Conservation (phyloP, 1,139 yeast species). For the Ogataea hybrid region DNA sequence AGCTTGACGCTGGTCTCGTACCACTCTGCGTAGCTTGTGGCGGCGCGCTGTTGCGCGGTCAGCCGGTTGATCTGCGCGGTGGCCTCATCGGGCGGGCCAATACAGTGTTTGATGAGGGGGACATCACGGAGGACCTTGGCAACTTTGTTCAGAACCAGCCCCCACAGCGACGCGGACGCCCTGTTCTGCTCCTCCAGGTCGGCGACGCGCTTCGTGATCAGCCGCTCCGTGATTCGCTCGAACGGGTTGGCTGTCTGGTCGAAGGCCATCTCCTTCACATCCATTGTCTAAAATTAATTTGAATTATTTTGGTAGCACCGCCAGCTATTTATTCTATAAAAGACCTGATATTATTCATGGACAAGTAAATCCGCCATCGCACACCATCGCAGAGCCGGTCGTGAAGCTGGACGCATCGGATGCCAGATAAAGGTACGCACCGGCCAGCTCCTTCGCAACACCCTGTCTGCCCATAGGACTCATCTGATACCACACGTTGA, state of each 20-base stretch:
- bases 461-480: too few relatives aligned
- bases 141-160: constrained; percentile 5
- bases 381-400: too few relatives aligned
- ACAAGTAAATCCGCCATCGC: too few relatives aligned
- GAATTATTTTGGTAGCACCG: too few relatives aligned
- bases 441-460: too few relatives aligned
- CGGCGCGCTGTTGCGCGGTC: constrained; percentile 51
- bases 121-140: constrained; percentile 21
- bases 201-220: constrained; percentile 15
- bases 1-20: constrained; percentile 55
- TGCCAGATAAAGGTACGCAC: too few relatives aligned
- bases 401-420: too few relatives aligned
- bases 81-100: constrained; percentile 28
- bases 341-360: too few relatives aligned
- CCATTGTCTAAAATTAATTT: constrained; percentile 8
- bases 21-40: constrained; percentile 74
- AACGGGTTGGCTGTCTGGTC: constrained; percentile 26
- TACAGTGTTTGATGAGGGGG: constrained; percentile 24
- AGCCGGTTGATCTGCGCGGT: constrained; percentile 32
- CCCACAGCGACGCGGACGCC: constrained; percentile 1
- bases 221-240: constrained; percentile 24
- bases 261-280: constrained; percentile 21
- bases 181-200: constrained; percentile 9
- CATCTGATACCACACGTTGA: too few relatives aligned
- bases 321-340: too few relatives aligned